Evolutionary conservation across 2,329 filamentous ascomycete species (phyloP), one percentile per base, ranked within the genome.

Genomic region (Lachnellula cervina): DNA sequence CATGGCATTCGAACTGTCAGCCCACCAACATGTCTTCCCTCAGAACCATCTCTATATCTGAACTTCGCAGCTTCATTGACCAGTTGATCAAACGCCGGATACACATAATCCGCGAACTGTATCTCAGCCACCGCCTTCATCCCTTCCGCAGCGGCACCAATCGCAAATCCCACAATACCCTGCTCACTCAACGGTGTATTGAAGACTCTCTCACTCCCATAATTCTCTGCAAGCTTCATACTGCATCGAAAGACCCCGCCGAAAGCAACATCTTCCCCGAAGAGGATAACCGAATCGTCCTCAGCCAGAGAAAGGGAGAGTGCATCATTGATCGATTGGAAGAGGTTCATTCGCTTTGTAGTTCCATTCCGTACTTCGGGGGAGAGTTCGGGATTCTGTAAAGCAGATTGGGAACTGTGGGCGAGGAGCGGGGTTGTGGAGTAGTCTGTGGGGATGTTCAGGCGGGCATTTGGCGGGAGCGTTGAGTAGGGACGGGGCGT

Each of bases 251-350:
- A 99, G 16, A 99, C 94, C 52, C 94, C 94, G 43, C 94, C 94
- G 66, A 99, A 99, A 14, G 94, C 90, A 7, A 99, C 91, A 69
- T 99, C 94, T 73, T 99, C 94, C 43, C 94, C 94, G 67, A 99
- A 99, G 9, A 99, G 80, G 55, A 97, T 76, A 21, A 96, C 90
- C 17, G 87, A 85, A 61, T 96, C 90, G 66, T 97, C 92, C 37
- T 87, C 83, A 16, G 87, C 83, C 28, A 99, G 80, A 23, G 93
- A 90, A 57, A 87, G 89, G 21, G 88, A 83, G 21, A 99, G 79
- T 11, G 93, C 92, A 62, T 93, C 86, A 70, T 97, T 97, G 76
- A 99, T 85, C 50, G 94, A 87, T 71, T 96, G 90, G 75, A 94
- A 97, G 38, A 97, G 81, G 73, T 97, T 97, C 80, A 95, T 88